Conservation (phyloP, 1,284 basidiomycete genomes). For the Golubevia pallescens region DNA sequence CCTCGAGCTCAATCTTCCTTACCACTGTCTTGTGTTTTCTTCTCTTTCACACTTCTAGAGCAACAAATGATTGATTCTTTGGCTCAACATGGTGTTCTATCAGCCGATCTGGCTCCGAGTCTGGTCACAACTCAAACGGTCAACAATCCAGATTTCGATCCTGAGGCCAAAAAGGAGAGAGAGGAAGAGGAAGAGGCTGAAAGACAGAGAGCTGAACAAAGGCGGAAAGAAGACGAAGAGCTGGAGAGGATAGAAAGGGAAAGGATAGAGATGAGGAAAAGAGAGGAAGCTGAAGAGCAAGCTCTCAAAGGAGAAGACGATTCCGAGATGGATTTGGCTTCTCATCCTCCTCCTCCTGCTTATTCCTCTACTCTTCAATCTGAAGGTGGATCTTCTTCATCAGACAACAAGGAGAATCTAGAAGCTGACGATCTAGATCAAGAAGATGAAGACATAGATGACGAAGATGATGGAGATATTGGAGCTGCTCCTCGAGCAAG, state of each 20-base stretch:
- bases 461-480: slow-evolving; percentile 10
- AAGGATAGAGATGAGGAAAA: slow-evolving; percentile 11
- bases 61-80: slow-evolving; percentile 63
- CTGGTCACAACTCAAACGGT: slow-evolving; percentile 58
- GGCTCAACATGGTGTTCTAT: slow-evolving; percentile 52
- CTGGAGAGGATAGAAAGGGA: slow-evolving; percentile 11
- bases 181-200: slow-evolving; percentile 12
- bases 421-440: slow-evolving; percentile 21
- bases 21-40: background rate
- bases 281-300: slow-evolving; percentile 4
- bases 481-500: slow-evolving; percentile 1
- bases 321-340: background rate
- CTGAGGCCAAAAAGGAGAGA: slow-evolving; percentile 17
- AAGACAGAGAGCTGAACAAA: background rate
- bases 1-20: background rate
- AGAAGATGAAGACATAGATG: background rate
- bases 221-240: slow-evolving; percentile 18
- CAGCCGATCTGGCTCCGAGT: slow-evolving; percentile 54
- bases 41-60: slow-evolving; percentile 15
- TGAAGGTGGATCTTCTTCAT: background rate
- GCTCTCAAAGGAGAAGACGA: background rate
- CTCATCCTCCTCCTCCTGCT: background rate
- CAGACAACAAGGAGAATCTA: slow-evolving; percentile 8
- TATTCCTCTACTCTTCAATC: background rate
- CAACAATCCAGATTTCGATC: slow-evolving; percentile 58